Evolutionary conservation across 768 basidiomycete species (phyloP), one percentile per base, ranked within the genome.

Genomic region (Hericium coralloides): DNA sequence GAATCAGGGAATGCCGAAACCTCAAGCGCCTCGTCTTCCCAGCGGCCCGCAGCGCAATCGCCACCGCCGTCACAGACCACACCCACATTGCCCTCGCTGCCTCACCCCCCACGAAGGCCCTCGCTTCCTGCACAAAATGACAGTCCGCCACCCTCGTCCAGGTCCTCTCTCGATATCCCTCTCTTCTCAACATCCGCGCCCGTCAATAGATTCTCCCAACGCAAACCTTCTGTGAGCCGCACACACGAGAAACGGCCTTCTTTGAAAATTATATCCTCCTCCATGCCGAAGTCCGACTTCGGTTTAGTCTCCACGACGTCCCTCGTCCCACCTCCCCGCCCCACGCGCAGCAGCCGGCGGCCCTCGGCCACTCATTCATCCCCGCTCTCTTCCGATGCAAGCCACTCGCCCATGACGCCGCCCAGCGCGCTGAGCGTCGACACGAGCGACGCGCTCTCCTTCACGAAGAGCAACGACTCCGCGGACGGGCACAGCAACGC

Each of bases 151-250:
- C 12, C 17, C n/a, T 45, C 77, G 10, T 31, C 31, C 31, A 31
- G 31, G 10, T 31, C 31, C 31, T 31, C 31, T 9, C 31, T 31
- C 17, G 72, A 69, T 41, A 79, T 79, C 9, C 81, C 82, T 5
- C 67, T 74, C 17, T 83, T 83, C 58, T 79, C 77, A 7, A 79
- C 75, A 0, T 65, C 67, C 1, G 74, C 71, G 9, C 67, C 71
- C 23, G 76, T 80, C 58, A 81, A 80, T 63, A 65, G 72, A n/a
- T 80, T 81, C 56, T 56, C 65, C 39, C 25, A 58, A 43, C 61
- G 59, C 12, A 58, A 55, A 10, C 59, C 61, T 14, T 62, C 60
- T 18, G 38, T 62, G 8, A 50, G 26, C 26, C 22, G 10, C 26
- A 49, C 38, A 26, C 52, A 49, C 14, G 60, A 31, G 49, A 54